Evolutionary conservation across 2,329 filamentous ascomycete genomes (phyloP).

Genomic region (Helminthosporium solani): DNA sequence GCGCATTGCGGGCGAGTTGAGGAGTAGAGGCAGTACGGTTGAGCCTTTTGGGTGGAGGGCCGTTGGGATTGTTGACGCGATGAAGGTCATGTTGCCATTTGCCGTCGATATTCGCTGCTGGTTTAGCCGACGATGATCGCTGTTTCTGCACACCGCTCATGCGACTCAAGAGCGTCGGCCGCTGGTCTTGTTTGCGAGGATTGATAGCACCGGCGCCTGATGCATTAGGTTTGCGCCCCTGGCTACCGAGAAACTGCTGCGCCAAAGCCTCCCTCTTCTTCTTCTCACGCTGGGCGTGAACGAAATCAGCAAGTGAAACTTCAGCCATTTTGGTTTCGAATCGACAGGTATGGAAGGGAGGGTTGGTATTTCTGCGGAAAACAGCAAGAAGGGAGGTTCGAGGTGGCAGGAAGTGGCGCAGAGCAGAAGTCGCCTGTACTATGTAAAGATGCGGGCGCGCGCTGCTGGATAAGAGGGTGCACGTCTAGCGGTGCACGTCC

Average conservation of each 20-base stretch:
- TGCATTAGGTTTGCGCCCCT: constrained; percentile 55
- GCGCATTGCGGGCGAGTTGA: constrained; percentile 45
- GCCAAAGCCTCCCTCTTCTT: constrained; percentile 73
- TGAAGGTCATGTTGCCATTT: constrained; percentile 75
- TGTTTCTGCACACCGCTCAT: constrained; percentile 74
- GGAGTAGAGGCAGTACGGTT: constrained; percentile 43
- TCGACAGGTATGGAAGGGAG: neutral
- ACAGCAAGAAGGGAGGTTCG: neutral
- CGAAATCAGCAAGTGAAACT: constrained; percentile 30
- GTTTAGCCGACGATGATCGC: constrained; percentile 45
- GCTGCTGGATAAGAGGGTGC: neutral
- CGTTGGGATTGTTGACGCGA: constrained; percentile 44
- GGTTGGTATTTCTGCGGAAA: neutral
- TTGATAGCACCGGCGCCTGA: constrained; percentile 52
- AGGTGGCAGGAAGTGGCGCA: constrained; percentile 3
- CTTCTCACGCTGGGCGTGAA: constrained; percentile 57
- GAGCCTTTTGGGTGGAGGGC: constrained; percentile 36
- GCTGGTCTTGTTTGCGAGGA: constrained; percentile 45
- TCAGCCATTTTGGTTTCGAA: constrained; percentile 20
- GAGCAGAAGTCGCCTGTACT: constrained; percentile 4
- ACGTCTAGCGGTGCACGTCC: neutral
- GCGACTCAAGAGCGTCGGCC: constrained; percentile 65
- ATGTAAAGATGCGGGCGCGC: neutral
- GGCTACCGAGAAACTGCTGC: constrained; percentile 67
- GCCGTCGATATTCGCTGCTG: constrained; percentile 60